phyloP scores from a whole-genome alignment of 441 rosid genomes.

The Raphanus hybrid region DNA sequence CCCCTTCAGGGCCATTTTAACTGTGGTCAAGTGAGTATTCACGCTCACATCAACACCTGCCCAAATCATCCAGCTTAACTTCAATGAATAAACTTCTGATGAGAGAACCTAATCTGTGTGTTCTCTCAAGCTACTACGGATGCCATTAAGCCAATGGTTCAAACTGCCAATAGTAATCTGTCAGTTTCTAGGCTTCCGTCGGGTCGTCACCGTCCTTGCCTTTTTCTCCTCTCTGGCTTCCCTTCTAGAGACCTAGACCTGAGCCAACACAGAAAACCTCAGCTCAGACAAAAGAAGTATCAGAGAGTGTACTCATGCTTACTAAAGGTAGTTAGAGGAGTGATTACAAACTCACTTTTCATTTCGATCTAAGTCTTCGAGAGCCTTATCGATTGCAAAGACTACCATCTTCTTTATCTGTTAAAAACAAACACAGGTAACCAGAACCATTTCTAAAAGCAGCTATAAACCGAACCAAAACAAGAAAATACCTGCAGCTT shows the following conservation, averaged over 20 bases:
- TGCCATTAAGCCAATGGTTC: too few species aligned
- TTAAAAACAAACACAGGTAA: not conserved
- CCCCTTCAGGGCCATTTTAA: too few species aligned
- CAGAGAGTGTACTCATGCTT: not conserved
- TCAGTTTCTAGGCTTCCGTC: not conserved
- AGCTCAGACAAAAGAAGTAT: not conserved
- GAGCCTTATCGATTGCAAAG: slow-evolving; percentile 30
- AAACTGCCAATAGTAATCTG: not conserved
- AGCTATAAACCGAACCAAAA: not conserved
- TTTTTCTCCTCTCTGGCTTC: not conserved
- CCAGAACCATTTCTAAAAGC: not conserved
- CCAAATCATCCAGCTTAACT: too few species aligned
- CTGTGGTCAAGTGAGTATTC: too few species aligned
- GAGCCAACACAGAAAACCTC: not conserved
- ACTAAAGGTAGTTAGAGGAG: not conserved
- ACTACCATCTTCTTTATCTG: slow-evolving; percentile 40
- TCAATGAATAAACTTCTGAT: too few species aligned
- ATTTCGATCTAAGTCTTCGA: slow-evolving; percentile 10
- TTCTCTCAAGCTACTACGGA: too few species aligned
- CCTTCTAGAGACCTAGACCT: slow-evolving; percentile 7
- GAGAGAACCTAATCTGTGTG: too few species aligned
- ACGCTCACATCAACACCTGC: too few species aligned
- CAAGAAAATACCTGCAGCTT: slow-evolving; percentile 63
- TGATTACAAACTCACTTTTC: slow-evolving; percentile 11
- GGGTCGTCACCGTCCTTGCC: not conserved